A percentile compares a stretch with the other conserved stretches of the same genome.
phyloP scores from a whole-genome alignment of 2,329 filamentous ascomycete genomes.

The Xylaria hypoxylon region DNA sequence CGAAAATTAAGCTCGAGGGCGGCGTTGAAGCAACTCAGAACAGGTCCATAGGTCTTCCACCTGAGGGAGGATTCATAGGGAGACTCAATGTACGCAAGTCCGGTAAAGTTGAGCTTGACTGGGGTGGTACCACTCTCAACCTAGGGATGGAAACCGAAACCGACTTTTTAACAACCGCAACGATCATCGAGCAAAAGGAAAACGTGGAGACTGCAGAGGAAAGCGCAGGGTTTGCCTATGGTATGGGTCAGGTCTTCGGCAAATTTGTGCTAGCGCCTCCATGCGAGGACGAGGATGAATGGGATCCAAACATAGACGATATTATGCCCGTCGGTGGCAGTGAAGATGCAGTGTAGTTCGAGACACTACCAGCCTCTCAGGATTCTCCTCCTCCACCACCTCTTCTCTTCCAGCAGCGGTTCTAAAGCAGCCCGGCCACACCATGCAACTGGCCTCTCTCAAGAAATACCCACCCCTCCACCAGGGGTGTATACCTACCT shows the following conservation, averaged over 20 bases:
- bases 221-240: conserved; percentile 63
- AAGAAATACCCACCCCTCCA: background rate
- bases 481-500: background rate
- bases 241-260: conserved; percentile 73
- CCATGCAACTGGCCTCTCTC: background rate
- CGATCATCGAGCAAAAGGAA: conserved; percentile 69
- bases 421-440: background rate
- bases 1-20: conserved; percentile 48
- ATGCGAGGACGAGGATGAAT: conserved; percentile 69
- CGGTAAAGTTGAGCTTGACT: conserved; percentile 71
- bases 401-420: background rate
- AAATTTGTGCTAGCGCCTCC: conserved; percentile 70
- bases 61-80: conserved; percentile 69
- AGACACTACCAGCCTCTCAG: background rate
- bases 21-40: conserved; percentile 41
- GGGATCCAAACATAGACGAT: conserved; percentile 58
- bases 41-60: conserved; percentile 55
- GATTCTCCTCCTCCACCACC: background rate
- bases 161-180: conserved; percentile 68
- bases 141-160: conserved; percentile 63
- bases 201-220: conserved; percentile 57
- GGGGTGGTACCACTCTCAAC: conserved; percentile 68
- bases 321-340: conserved; percentile 43
- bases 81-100: conserved; percentile 71
- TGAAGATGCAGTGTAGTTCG: conserved; percentile 22